Base-by-base conservation (phyloP, 805 yeast species). In the Sporopachydermia lactativora region DNA sequence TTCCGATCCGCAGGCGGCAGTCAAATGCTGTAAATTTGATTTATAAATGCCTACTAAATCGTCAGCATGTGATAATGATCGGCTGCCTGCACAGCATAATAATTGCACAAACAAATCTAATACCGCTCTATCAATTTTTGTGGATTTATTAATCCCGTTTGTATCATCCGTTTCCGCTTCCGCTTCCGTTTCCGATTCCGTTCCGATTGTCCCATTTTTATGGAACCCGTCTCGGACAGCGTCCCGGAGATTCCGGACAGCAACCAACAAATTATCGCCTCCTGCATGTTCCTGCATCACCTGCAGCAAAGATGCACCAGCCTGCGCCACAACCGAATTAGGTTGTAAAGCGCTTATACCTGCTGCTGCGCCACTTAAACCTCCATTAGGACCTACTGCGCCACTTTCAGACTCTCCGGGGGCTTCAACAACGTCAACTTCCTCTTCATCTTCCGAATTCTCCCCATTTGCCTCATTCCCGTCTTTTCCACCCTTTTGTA, bases 61-160 rank as follows among this genome's bases (percentile, higher is more conserved):
- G 45, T 71, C 73, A 34, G 79, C 77, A 51, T 81, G 86, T 0
- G 89, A 83, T 36, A 88, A 69, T 0, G 96, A 88, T 54, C 96
- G 71, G 38, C 85, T 79, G 11, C 97, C 96, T 43, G 85, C 77
- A 49, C 77, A 77, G 37, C 89, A 81, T 40, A 84, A 68, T 0
- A 80, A 66, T 52, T 83, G 89, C 50, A 79, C 68, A 11, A 85
- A 58, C 13, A 82, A 60, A 18, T 79, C 72, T 14, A 81, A 63
- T 31, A 78, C 55, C 41, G 79, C 66, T 49, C 60, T 58, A 17
- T 64, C 62, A 35, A 64, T 49, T 36, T 63, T 57, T 1, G 55
- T 55, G 16, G 63, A 66, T 4, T 50, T 49, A 39, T 52, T 43
- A 35, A 62, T 53, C 47, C 41, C 57, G 45, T 47, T 44, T 47